Percentiles rank a stretch among this genome's conserved stretches.
These are phyloP conservation scores for Aspergillus mulundensis DNA, from an alignment of 495 filamentous ascomycete species.

Conservation along the genomic window DNA sequence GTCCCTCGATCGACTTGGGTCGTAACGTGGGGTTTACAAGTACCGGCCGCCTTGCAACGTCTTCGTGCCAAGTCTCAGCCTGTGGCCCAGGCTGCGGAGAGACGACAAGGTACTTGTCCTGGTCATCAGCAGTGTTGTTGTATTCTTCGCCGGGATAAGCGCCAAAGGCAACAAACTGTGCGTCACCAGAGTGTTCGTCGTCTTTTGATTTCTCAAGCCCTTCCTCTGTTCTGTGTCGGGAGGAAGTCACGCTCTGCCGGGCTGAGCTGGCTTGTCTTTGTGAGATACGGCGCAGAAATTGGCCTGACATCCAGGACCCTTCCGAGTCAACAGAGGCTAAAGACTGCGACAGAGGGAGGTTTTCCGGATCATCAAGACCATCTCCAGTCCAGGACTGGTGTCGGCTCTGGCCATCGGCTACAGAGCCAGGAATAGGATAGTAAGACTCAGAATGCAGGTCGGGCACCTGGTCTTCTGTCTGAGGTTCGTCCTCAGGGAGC, in stretches of 20 bases:
- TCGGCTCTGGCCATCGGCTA: slow-evolving; percentile 27
- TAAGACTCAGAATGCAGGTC: slow-evolving; percentile 21
- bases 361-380: slow-evolving; percentile 31
- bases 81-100: slow-evolving; percentile 16
- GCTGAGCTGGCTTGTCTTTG: slow-evolving; percentile 40
- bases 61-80: slow-evolving; percentile 47
- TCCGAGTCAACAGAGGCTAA: slow-evolving; percentile 86
- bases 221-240: slow-evolving; percentile 28
- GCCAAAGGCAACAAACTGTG: slow-evolving; percentile 56
- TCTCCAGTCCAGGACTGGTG: slow-evolving; percentile 35
- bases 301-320: slow-evolving; percentile 86
- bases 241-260: slow-evolving; percentile 44
- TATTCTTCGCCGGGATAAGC: slow-evolving; percentile 28
- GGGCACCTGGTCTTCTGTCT: slow-evolving; percentile 21
- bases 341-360: slow-evolving; percentile 60
- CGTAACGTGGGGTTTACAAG: slow-evolving; percentile 42
- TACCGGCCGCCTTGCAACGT: slow-evolving; percentile 52
- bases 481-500: slow-evolving; percentile 35
- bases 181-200: slow-evolving; percentile 55
- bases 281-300: slow-evolving; percentile 51
- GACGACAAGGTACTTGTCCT: slow-evolving; percentile 24
- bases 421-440: slow-evolving; percentile 24
- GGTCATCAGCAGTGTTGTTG: slow-evolving; percentile 36
- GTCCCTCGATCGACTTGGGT: slow-evolving; percentile 63
- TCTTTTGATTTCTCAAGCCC: slow-evolving; percentile 23